Conservation (phyloP, 176 grass and related monocot genomes). For the Aegilops bicornis region DNA sequence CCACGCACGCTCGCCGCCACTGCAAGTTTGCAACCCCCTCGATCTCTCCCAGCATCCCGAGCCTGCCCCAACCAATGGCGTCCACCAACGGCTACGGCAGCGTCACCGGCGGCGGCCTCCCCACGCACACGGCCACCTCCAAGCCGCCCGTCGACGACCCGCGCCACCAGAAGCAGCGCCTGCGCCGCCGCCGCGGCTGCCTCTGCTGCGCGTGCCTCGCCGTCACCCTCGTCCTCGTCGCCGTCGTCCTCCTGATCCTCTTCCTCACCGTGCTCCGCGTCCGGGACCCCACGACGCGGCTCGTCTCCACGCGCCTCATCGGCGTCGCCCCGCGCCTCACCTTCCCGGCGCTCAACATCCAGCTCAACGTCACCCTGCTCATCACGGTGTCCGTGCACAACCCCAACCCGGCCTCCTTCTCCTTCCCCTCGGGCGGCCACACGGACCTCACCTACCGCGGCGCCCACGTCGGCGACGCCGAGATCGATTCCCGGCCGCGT, state of each 20-base stretch:
- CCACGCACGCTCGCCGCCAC: not conserved
- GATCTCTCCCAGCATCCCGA: not conserved
- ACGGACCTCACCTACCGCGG: constrained; percentile 49
- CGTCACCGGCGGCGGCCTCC: not conserved
- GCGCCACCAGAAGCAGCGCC: not conserved
- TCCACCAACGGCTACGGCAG: not conserved
- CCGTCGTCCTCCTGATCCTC: constrained; percentile 44
- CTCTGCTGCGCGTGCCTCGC: constrained; percentile 33
- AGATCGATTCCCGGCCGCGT: constrained; percentile 44
- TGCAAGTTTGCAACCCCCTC: not conserved
- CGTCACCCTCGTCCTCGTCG: constrained; percentile 22
- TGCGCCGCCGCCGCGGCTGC: not conserved
- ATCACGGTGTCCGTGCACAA: constrained; percentile 51
- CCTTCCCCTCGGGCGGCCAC: constrained; percentile 25
- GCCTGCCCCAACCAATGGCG: constrained; percentile 20
- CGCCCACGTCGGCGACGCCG: constrained; percentile 43
- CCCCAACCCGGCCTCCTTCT: constrained; percentile 73
- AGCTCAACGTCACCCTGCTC: constrained; percentile 64
- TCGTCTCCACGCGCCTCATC: constrained; percentile 40
- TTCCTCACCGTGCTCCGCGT: constrained; percentile 52
- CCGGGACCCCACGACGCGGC: constrained; percentile 37
- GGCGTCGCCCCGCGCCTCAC: constrained; percentile 45
- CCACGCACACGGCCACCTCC: constrained; percentile 1
- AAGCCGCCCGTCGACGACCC: not conserved
- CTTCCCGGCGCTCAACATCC: not conserved